Base-by-base conservation (phyloP, 768 basidiomycete species). In the Lenzites betulinus region DNA sequence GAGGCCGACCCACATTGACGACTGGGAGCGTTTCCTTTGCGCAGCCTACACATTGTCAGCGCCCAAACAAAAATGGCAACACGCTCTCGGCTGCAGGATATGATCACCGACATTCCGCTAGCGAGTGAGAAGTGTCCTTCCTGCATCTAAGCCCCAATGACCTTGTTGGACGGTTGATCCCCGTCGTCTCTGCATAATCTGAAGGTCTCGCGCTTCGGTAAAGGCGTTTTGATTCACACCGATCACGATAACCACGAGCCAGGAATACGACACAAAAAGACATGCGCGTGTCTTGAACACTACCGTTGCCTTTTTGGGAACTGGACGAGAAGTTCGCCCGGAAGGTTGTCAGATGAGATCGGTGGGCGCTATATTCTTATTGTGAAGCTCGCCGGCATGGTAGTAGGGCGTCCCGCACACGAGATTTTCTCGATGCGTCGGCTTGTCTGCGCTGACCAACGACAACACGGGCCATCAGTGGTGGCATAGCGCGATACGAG, bases 301-400 rank as follows among this genome's bases (percentile, higher is more conserved):
- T 54, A 54, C 43, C 53, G n/a, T 44, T 54, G 53, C 53, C 53
- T 54, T 54, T 54, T 30, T 28, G 52, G 52, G 52, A 11, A 33
- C 11, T 25, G 18, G 26, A 9, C 53, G 53, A 13, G 13, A 13
- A 46, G 43, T n/a, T n/a, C n/a, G n/a, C n/a, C n/a, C n/a, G n/a
- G n/a, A n/a, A 28, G 11, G 23, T 12, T 22, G 26, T 22, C n/a
- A 54, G 42, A 54, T 44, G 53, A 18, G 16, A 52, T 35, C 20
- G 50, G 51, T 35, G 39, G 51, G 51, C 51, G 51, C 39, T 39
- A 53, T 8, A 25, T 42, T 44, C 53, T 54, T 54, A 54, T 54
- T 54, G 53, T 54, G 33, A 22, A 16, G 25, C 28, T 26, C 43
- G 11, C 52, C 9, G 7, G 28, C 43, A 30, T 54, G 41, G 52